A percentile compares a stretch with the other conserved stretches of the same genome.
Evolutionary conservation across 1,284 basidiomycete species (phyloP).

Genomic region (Fomitopsis schrenkii): DNA sequence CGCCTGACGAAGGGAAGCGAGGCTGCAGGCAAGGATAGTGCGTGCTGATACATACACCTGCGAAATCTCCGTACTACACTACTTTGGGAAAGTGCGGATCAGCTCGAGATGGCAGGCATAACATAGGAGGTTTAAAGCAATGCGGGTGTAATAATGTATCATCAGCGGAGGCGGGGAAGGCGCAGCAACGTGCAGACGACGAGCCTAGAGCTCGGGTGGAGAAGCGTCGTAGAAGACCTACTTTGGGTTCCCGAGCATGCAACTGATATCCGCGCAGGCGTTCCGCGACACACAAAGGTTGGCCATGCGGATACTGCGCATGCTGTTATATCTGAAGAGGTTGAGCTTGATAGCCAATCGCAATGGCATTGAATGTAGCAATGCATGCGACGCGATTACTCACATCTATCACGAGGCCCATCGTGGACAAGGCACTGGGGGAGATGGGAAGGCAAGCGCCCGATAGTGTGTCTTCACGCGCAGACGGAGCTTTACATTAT

Average conservation of each 20-base stretch:
- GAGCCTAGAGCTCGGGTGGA: background rate
- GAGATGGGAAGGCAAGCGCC: constrained; percentile 6
- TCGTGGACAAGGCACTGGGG: constrained; percentile 6
- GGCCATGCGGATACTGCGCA: background rate
- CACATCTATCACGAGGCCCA: constrained; percentile 5
- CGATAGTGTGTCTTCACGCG: constrained; percentile 1
- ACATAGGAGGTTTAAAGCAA: background rate
- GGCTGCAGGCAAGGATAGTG: background rate
- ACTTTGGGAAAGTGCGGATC: background rate
- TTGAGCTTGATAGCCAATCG: background rate
- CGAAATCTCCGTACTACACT: background rate
- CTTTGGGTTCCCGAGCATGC: background rate
- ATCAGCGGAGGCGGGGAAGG: background rate
- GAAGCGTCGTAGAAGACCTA: background rate
- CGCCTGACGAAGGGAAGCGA: background rate
- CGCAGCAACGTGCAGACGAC: background rate
- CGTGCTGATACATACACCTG: background rate
- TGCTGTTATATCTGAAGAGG: background rate
- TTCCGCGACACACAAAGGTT: background rate
- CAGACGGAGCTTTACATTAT: constrained; percentile 2
- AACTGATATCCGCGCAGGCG: background rate
- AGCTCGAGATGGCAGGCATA: background rate
- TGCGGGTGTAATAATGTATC: background rate
- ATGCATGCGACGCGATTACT: constrained; percentile 2
- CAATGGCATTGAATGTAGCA: background rate